phyloP scores from a whole-genome alignment of 2,329 filamentous ascomycete genomes.

The Fusarium annulatum region DNA sequence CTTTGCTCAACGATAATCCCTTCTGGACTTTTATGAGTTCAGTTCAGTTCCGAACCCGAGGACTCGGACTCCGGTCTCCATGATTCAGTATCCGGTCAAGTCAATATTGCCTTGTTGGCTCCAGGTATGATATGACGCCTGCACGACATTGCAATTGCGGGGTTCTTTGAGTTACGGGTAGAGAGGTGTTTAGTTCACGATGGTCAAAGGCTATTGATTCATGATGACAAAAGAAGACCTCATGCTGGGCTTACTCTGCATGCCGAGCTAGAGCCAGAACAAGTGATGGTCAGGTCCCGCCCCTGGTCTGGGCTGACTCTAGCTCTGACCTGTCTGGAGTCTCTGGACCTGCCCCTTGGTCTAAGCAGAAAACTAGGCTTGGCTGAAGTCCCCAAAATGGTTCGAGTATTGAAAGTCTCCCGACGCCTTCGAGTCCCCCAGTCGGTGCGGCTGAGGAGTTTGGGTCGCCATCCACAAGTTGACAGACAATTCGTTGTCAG shows the following conservation, averaged over 20 bases:
- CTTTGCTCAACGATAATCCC: constrained; percentile 15
- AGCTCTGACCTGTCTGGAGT: constrained; percentile 1
- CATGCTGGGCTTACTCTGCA: constrained; percentile 19
- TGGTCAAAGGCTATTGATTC: constrained; percentile 6
- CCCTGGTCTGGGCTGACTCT: constrained; percentile 2
- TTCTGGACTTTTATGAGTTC: neutral
- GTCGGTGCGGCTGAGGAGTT: constrained; percentile 17
- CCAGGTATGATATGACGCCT: constrained; percentile 2
- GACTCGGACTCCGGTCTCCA: constrained; percentile 22
- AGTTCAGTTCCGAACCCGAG: neutral
- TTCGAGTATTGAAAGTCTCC: constrained; percentile 28
- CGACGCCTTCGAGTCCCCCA: constrained; percentile 19
- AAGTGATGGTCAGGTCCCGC: constrained; percentile 14
- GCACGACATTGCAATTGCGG: constrained; percentile 31
- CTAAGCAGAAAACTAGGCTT: constrained; percentile 31
- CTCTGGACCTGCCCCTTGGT: constrained; percentile 36
- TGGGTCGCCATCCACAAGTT: neutral
- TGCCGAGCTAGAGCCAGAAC: constrained; percentile 18
- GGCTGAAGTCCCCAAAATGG: constrained; percentile 30
- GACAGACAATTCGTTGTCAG: neutral
- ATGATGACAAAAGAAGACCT: constrained; percentile 32
- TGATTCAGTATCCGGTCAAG: neutral
- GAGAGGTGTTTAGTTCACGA: neutral
- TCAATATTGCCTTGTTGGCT: neutral
- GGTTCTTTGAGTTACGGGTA: constrained; percentile 5